Evolutionary conservation across 139 green algal genomes (phyloP).

Genomic region (Haematococcus lacustris): DNA sequence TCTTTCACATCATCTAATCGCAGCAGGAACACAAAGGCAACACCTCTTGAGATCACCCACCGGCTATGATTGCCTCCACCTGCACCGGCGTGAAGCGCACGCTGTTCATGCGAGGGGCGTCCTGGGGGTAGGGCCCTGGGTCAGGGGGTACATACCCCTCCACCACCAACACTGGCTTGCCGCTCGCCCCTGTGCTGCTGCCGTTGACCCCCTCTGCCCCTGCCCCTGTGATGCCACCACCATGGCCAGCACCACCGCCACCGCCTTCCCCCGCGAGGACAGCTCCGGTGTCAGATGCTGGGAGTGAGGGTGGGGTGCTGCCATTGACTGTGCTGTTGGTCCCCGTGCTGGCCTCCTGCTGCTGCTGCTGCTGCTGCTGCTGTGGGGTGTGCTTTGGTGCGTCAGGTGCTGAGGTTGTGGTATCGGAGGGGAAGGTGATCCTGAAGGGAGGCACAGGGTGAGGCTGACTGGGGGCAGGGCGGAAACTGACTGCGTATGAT

Average conservation of each 20-base stretch:
- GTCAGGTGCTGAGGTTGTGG: no score
- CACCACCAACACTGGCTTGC: slow-evolving; percentile 41
- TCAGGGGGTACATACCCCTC: slow-evolving; percentile 74
- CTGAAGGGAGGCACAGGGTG: slow-evolving; percentile 65
- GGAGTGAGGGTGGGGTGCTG: background rate
- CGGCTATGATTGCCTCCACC: slow-evolving; percentile 27
- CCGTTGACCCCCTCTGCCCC: background rate
- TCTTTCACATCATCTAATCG: no score
- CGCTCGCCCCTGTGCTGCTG: background rate
- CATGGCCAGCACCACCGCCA: background rate
- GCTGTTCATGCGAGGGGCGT: slow-evolving; percentile 68
- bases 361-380: background rate
- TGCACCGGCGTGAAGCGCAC: slow-evolving; percentile 93
- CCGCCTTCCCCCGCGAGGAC: no score
- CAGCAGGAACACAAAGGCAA: no score
- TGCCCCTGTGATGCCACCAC: background rate
- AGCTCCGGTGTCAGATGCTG: no score
- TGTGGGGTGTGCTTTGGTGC: no score
- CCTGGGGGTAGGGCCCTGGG: slow-evolving; percentile 80
- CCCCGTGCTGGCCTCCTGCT: background rate
- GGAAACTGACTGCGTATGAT: slow-evolving; percentile 27
- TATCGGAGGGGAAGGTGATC: slow-evolving; percentile 66
- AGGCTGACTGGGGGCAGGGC: background rate
- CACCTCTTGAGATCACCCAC: no score
- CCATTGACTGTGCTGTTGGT: background rate